phyloP scores from a whole-genome alignment of 257 asterid species.

The Paulownia fortunei region DNA sequence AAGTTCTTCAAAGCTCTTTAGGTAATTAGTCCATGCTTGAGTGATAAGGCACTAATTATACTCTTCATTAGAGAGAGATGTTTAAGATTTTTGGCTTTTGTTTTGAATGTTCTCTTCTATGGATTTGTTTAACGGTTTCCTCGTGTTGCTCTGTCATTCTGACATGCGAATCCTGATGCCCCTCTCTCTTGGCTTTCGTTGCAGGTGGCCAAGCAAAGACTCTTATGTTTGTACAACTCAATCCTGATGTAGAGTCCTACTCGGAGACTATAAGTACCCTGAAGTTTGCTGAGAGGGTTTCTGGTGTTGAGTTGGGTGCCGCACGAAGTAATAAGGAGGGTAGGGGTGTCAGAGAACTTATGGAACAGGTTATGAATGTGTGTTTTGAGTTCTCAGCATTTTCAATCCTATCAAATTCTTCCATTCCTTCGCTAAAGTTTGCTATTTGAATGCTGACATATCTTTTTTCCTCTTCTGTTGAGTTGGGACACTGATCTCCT shows the following conservation, averaged over 20 bases:
- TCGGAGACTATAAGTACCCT: slow-evolving; percentile 89
- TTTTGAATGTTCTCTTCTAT: slow-evolving; percentile 12
- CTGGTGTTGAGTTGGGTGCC: slow-evolving; percentile 98
- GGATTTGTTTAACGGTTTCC: background rate
- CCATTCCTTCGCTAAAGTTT: slow-evolving; percentile 7
- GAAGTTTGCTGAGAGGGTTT: slow-evolving; percentile 97
- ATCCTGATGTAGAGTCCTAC: slow-evolving; percentile 93
- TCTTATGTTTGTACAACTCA: slow-evolving; percentile 93
- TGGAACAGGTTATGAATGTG: slow-evolving; percentile 79
- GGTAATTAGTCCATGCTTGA: slow-evolving; percentile 53
- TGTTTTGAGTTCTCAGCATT: background rate
- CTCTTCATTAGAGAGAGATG: background rate
- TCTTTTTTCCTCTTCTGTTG: background rate
- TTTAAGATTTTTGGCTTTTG: background rate
- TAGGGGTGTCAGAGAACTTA: slow-evolving; percentile 85
- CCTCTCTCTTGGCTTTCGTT: slow-evolving; percentile 13
- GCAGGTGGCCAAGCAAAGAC: slow-evolving; percentile 98
- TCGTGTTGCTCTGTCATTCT: slow-evolving; percentile 4
- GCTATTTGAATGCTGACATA: slow-evolving; percentile 2
- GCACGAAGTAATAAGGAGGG: slow-evolving; percentile 89
- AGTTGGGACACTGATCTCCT: slow-evolving; percentile 19
- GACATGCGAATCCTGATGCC: slow-evolving; percentile 10
- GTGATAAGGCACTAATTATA: slow-evolving; percentile 4
- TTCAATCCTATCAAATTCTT: slow-evolving; percentile 3
- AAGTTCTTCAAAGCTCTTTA: slow-evolving; percentile 95